phyloP scores from a whole-genome alignment of 2,329 filamentous ascomycete genomes.

The Calonectria montana region DNA sequence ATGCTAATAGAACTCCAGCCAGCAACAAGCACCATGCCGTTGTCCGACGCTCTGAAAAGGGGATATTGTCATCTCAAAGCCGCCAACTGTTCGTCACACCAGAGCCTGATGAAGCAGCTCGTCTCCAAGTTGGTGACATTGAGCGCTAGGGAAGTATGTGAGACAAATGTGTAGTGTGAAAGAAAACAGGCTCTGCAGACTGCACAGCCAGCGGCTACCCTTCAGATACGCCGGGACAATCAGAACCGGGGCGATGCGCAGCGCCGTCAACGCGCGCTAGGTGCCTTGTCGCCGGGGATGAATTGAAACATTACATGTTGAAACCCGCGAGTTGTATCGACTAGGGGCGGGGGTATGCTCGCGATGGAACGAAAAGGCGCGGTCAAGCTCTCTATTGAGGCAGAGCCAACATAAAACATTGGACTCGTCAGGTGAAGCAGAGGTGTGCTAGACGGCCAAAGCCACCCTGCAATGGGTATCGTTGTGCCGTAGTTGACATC shows the following conservation, averaged over 20 bases:
- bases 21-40: slow-evolving; percentile 32
- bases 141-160: slow-evolving; percentile 3
- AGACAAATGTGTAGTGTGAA: background rate
- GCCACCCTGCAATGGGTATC: slow-evolving; percentile 37
- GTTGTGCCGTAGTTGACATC: slow-evolving; percentile 39
- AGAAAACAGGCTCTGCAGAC: slow-evolving; percentile 20
- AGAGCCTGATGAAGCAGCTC: slow-evolving; percentile 28
- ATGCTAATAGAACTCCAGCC: slow-evolving; percentile 37
- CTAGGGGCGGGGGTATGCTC: slow-evolving; percentile 34
- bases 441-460: slow-evolving; percentile 30
- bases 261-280: slow-evolving; percentile 45
- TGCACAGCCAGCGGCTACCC: slow-evolving; percentile 32
- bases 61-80: slow-evolving; percentile 40
- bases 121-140: background rate
- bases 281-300: slow-evolving; percentile 34
- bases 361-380: slow-evolving; percentile 42
- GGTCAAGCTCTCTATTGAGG: slow-evolving; percentile 40
- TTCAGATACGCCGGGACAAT: slow-evolving; percentile 15
- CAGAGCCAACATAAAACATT: slow-evolving; percentile 32
- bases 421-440: slow-evolving; percentile 40
- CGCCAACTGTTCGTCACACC: slow-evolving; percentile 23
- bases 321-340: slow-evolving; percentile 31
- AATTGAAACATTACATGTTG: slow-evolving; percentile 39
- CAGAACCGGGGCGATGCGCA: slow-evolving; percentile 25
- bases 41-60: slow-evolving; percentile 19